Evolutionary conservation across 495 filamentous ascomycete genomes (phyloP), one percentile per base, ranked within the genome.

Genomic region (Collariella sp.): DNA sequence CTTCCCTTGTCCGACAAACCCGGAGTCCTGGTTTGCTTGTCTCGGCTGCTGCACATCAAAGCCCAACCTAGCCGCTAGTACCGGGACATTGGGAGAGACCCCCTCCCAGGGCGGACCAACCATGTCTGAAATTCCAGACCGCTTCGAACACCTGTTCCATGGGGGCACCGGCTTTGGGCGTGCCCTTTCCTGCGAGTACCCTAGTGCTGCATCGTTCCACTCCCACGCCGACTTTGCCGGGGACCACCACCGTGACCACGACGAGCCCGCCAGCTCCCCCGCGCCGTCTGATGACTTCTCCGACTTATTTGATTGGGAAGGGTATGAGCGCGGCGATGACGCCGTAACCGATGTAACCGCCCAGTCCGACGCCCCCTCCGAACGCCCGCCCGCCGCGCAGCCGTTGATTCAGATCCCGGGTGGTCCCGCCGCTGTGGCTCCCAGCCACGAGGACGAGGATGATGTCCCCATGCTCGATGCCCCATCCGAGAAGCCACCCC

Each of bases 401-500:
- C 52, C 45, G 18, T 40, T 54, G 23, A n/a, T 41, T 26, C 41
- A 50, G 44, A 52, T 36, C 49, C 31, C 45, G 24, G 55, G 45
- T 35, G 52, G 44, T 2, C 40, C 42, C 16, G 38, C 24, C 38
- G 48, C 46, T 1, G 36, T 39, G 15, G 15, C 11, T 33, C 29
- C 57, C 16, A 26, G 29, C 24, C 16, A 34, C 48, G 56, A 60
- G 31, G 54, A 34, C 48, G 56, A 60, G 31, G 54, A 55, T 7
- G 63, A 66, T 44, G 24, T 12, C 29, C 46, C 19, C 24, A 66
- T 66, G 63, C 16, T 44, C 22, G 63, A 64, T 40, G 43, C 41
- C 18, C 42, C 39, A 13, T 34, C 57, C 31, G 39, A 46, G 13
- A 50, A 50, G 19, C 33, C 2, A 35, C 20, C 44, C 18, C 15